Base-by-base conservation (phyloP, 306 rosid species). In the Begonia masoniana region DNA sequence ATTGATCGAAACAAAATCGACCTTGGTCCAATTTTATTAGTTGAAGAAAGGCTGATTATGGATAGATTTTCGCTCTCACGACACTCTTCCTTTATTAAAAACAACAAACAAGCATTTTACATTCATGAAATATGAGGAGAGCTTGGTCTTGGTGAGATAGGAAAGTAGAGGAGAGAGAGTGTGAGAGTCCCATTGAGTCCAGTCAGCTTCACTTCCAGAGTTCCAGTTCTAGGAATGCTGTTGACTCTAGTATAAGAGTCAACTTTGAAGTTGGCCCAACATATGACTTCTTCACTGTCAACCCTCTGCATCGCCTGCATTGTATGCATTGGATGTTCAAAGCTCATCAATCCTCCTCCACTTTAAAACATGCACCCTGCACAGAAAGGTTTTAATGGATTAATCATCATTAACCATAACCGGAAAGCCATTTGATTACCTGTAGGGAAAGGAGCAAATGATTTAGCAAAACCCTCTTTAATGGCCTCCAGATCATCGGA, bases 241-340 rank as follows among this genome's bases (percentile, higher is more conserved):
- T 92, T 92, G 54, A 92, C 57, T 45, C 96, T 77, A 6, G 82
- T 12, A 13, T 10, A 92, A 52, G 71, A 80, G 62, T 92, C 99
- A 11, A 92, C 99, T 58, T 79, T 92, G 74, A 92, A 92, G 60
- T 74, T 66, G 47, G 99, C 96, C 56, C 99, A 96, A 77, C 99
- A 92, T 82, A 86, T 68, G 19, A 58, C 84, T 7, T 96, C 99
- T 65, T 92, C 96, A 65, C 99, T 86, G 17, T 92, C 99, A 21
- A 83, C 8, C 64, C 96, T 79, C 0, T 94, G 99, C 99, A 92
- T 86, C 60, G 99, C 81, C 68, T 83, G 86, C 81, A 92, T 51
- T 63, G 72, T 81, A 67, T 92, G 74, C 99, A 92, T 75, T 63
- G 99, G 99, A 75, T 92, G 99, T 79, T 92, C 96, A 75, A 86